Evolutionary conservation across 2,329 filamentous ascomycete species (phyloP).

Genomic region (Thermothelomyces thermophilus): DNA sequence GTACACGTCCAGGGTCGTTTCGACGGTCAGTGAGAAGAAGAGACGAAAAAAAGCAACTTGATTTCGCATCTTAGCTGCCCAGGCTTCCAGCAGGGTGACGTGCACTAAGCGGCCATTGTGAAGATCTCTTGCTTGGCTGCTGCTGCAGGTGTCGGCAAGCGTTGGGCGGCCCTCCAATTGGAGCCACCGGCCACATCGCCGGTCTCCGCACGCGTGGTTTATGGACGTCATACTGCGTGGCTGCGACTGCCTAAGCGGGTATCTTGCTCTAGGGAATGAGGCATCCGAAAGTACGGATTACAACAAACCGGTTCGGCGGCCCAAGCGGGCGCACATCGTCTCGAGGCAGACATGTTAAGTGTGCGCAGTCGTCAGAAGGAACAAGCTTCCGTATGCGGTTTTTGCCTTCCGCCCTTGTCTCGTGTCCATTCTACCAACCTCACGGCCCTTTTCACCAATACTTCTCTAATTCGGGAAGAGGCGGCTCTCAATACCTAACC

Average conservation of each 20-base stretch:
- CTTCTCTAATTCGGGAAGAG: background rate
- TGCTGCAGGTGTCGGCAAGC: too few relatives aligned
- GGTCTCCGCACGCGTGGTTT: background rate
- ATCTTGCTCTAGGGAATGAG: background rate
- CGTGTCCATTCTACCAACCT: background rate
- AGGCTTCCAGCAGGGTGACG: too few relatives aligned
- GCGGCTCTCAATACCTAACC: background rate
- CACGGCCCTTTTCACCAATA: too few relatives aligned
- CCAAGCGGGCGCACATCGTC: background rate
- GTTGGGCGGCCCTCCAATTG: background rate
- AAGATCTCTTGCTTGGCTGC: too few relatives aligned
- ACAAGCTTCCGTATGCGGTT: background rate
- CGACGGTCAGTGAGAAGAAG: too few relatives aligned
- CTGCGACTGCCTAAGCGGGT: background rate
- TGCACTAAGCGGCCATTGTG: too few relatives aligned
- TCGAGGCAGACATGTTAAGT: background rate
- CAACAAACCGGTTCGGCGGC: background rate
- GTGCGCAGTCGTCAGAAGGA: background rate
- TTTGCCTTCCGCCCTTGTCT: background rate
- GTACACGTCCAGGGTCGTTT: too few relatives aligned
- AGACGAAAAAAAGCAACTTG: too few relatives aligned
- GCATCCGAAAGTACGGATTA: background rate
- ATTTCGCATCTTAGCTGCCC: too few relatives aligned
- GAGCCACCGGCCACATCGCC: background rate
- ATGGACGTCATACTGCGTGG: constrained; percentile 1